phyloP scores from a whole-genome alignment of 2,329 filamentous ascomycete genomes.

The Verticillium nonalfalfae region DNA sequence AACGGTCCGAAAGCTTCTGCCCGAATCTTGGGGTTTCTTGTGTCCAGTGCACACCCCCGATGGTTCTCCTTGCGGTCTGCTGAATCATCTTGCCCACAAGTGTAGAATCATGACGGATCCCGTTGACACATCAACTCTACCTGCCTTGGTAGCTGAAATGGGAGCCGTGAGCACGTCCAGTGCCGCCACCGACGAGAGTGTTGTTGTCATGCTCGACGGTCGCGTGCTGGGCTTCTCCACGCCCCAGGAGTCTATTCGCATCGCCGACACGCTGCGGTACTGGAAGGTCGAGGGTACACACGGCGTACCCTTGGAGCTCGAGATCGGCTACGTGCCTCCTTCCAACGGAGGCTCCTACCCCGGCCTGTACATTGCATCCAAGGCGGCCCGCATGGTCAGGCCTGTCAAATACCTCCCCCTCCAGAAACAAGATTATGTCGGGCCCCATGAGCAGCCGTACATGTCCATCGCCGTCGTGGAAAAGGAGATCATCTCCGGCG shows the following conservation, averaged over 20 bases:
- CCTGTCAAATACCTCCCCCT: slow-evolving; percentile 89
- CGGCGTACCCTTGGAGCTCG: slow-evolving; percentile 73
- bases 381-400: slow-evolving; percentile 78
- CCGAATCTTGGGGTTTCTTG: slow-evolving; percentile 96
- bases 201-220: slow-evolving; percentile 86
- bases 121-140: slow-evolving; percentile 68
- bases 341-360: slow-evolving; percentile 93
- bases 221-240: slow-evolving; percentile 85
- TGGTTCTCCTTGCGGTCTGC: slow-evolving; percentile 85
- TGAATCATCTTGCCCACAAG: slow-evolving; percentile 94
- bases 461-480: slow-evolving; percentile 96
- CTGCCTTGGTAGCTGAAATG: slow-evolving; percentile 68
- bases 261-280: slow-evolving; percentile 81
- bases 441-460: slow-evolving; percentile 92
- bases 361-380: slow-evolving; percentile 88
- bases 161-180: slow-evolving; percentile 73
- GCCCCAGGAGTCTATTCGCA: slow-evolving; percentile 72
- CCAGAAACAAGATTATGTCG: slow-evolving; percentile 80
- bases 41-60: slow-evolving; percentile 97
- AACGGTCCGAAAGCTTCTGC: slow-evolving; percentile 88
- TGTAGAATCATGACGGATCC: slow-evolving; percentile 78
- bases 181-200: slow-evolving; percentile 73
- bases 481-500: slow-evolving; percentile 77
- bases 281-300: slow-evolving; percentile 92
- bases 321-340: slow-evolving; percentile 85